Conservation (phyloP, 2,329 filamentous ascomycete species). For the Aureobasidium melanogenum region DNA sequence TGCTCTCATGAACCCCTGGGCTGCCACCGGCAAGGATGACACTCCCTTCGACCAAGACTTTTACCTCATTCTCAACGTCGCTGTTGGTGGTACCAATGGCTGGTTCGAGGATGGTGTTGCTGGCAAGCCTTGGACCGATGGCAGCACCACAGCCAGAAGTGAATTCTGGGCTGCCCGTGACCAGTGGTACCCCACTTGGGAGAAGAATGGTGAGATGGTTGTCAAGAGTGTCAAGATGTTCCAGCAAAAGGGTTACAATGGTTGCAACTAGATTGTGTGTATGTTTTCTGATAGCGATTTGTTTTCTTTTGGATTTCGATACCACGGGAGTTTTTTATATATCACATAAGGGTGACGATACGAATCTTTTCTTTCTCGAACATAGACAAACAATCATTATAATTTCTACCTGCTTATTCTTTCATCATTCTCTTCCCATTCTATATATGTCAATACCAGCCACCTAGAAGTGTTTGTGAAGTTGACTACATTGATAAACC, state of each 20-base stretch:
- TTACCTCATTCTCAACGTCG: conserved; percentile 33
- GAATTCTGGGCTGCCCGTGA: conserved; percentile 61
- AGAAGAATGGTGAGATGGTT: conserved; percentile 30
- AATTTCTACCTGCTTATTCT: background rate
- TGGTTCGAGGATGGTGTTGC: conserved; percentile 70
- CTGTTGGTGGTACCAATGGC: conserved; percentile 40
- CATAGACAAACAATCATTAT: conserved; percentile 3
- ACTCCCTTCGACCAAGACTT: conserved; percentile 35
- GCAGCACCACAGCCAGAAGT: conserved; percentile 53
- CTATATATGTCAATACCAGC: background rate
- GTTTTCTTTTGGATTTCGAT: conserved; percentile 1
- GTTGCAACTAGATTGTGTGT: conserved; percentile 24
- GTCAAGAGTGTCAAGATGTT: conserved; percentile 37
- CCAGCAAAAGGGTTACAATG: conserved; percentile 41
- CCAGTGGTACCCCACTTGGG: conserved; percentile 30
- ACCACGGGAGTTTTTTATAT: conserved; percentile 3
- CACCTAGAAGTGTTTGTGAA: background rate
- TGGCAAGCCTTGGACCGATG: conserved; percentile 73
- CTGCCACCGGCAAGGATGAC: conserved; percentile 25
- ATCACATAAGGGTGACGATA: background rate
- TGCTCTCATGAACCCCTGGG: conserved; percentile 29
- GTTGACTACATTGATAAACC: background rate
- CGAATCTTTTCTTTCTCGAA: background rate
- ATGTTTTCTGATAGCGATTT: conserved; percentile 1
- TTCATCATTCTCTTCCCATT: background rate